Evolutionary conservation across 176 grass and related monocot genomes (phyloP).

Genomic region (Neostapfia colusana): DNA sequence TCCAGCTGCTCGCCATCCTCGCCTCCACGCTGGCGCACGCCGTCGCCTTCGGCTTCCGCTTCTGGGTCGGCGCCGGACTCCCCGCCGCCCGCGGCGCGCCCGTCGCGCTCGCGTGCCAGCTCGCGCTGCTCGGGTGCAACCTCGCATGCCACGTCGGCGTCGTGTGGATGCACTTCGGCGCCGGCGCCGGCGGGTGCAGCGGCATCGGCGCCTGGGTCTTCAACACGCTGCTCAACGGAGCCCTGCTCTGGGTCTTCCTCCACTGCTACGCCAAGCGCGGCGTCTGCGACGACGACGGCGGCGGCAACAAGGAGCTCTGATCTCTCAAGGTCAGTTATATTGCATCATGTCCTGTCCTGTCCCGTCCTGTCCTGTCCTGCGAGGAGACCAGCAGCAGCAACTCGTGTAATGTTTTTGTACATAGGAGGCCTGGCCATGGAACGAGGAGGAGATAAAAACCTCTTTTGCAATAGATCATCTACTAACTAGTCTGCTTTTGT

Average conservation of each 20-base stretch:
- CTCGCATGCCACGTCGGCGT: slow-evolving; percentile 77
- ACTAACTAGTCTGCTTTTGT: not conserved
- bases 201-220: slow-evolving; percentile 83
- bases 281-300: slow-evolving; percentile 48
- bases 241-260: slow-evolving; percentile 70
- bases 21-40: slow-evolving; percentile 68
- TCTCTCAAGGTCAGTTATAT: no score
- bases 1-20: slow-evolving; percentile 93
- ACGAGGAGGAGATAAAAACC: slow-evolving; percentile 21
- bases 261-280: slow-evolving; percentile 63
- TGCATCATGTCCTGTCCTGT: no score
- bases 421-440: slow-evolving; percentile 22
- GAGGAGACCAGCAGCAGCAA: no score
- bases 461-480: no score
- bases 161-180: slow-evolving; percentile 77
- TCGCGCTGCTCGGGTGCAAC: slow-evolving; percentile 60
- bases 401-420: slow-evolving; percentile 46
- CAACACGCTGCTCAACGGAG: slow-evolving; percentile 76
- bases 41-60: slow-evolving; percentile 66
- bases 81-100: slow-evolving; percentile 41
- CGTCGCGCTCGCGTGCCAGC: slow-evolving; percentile 65
- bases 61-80: slow-evolving; percentile 65
- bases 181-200: slow-evolving; percentile 69
- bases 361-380: no score
- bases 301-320: slow-evolving; percentile 23